Evolutionary conservation across 169 alveolate genomes (phyloP), one percentile per base, ranked within the genome.

Genomic region (Plasmodium inui): DNA sequence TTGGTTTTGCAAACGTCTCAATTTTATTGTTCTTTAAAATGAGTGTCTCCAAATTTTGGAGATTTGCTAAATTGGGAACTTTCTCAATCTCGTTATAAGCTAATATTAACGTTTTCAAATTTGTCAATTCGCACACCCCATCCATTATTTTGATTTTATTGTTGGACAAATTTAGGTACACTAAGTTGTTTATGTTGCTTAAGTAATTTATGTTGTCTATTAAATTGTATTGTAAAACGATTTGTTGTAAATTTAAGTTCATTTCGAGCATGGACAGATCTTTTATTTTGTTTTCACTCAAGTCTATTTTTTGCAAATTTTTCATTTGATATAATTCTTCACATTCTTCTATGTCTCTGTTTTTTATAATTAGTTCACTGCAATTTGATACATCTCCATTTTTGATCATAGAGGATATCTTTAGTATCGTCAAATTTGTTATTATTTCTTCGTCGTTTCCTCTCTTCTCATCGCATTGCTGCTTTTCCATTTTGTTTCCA

Each of bases 301-400:
- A 86, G 80, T 86, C 93, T 22, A 86, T 53, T 76, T 86, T 86
- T 8, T 26, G 82, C 80, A 96, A 91, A 61, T 95, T 71, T 61
- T 95, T 95, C 96, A 95, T 92, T 82, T 96, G 95, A 73, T 80
- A 95, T 73, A 95, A 94, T 83, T 95, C 97, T 70, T 95, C 97
- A 32, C 94, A 84, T 46, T 93, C 92, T 50, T 95, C 81, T 32
- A 95, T 95, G 44, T 94, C 88, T 55, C 83, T 92, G 55, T 95
- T 86, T 67, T 92, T 92, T 76, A 95, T 82, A 67, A 89, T 92
- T n/a, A 95, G 95, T 84, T 93, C 93, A 22, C 70, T 79, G 39
- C 96, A 89, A 57, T 86, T 76, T 50, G 96, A 90, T 22, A 95
- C 81, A 71, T 95, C 96, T 32, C 97, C 97, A 83, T 92, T 81